phyloP scores from a whole-genome alignment of 1,284 basidiomycete species.

The Puccinia triticina region DNA sequence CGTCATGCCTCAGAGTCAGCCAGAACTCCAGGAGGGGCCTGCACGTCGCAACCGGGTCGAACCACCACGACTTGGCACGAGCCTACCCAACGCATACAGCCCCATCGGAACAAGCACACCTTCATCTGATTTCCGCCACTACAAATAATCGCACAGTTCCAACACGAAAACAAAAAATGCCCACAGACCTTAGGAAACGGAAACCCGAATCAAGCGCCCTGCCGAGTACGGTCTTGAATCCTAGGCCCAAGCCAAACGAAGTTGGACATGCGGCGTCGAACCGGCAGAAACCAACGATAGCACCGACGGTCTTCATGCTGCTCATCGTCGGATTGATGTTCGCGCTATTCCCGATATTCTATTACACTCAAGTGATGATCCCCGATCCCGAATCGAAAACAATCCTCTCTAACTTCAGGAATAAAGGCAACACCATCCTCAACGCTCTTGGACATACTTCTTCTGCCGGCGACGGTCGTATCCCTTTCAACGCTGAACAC shows the following conservation, averaged over 20 bases:
- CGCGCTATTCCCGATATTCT: conserved; percentile 43
- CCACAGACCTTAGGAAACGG: conserved; percentile 36
- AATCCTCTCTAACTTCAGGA: conserved; percentile 36
- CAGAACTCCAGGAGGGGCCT: no score
- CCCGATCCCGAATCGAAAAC: conserved; percentile 39
- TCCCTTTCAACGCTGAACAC: conserved; percentile 15
- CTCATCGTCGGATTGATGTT: conserved; percentile 30
- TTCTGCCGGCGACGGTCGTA: conserved; percentile 17
- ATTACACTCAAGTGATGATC: conserved; percentile 50
- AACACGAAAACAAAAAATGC: conserved; percentile 12
- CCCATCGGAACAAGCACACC: no score
- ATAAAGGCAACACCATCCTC: conserved; percentile 41
- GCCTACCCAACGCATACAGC: no score
- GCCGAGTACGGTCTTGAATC: conserved; percentile 25
- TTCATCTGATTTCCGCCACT: no score
- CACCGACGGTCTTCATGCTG: conserved; percentile 39
- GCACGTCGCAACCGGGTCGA: no score
- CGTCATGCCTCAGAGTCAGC: no score
- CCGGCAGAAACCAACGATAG: conserved; percentile 41
- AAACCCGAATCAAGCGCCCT: not conserved
- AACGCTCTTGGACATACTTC: conserved; percentile 35
- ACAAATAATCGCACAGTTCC: no score
- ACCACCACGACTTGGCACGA: no score
- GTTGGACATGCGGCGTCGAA: conserved; percentile 27
- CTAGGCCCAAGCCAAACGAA: conserved; percentile 10